Base-by-base conservation (phyloP, 176 grass and related monocot species). In the Pharus latifolius region DNA sequence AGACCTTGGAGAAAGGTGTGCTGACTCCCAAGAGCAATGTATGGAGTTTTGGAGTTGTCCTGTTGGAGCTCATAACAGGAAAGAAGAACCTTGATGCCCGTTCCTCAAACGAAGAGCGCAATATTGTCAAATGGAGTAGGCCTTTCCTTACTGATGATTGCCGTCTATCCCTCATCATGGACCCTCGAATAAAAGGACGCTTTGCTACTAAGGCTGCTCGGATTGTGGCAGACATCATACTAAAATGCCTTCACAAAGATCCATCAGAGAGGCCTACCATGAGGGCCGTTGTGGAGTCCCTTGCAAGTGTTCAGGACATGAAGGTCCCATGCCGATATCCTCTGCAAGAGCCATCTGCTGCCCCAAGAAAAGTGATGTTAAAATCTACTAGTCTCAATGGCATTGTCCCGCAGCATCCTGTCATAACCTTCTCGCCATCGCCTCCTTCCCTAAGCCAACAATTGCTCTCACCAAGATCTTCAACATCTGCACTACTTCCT, bases 1-100 rank as follows among this genome's bases (percentile, higher is more conserved):
- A 99, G 77, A 99, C 96, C 23, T 83, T 99, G 82, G 96, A 91
- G 72, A 99, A 99, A 85, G 90, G 90, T 38, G 63, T 91, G 40
- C 59, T 99, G 63, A 99, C 96, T 64, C 96, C 96, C 6, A 99
- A 99, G 71, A 94, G 90, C 76, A 99, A 99, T 0, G 96, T 99
- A 26, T 99, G 90, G 90, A 91, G 90, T 65, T 99, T 94, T 69
- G 96, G 96, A 40, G 79, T 99, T 49, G 82, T 95, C 56, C 75
- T 99, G n/a, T 84, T 99, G 25, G 96, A 99, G 73, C 67, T 99
- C 81, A 89, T 99, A 52, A 99, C 96, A 4, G 96, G 90, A 54
- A 84, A 82, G 52, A 95, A 78, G 70, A 99, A 99, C 69, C 87
- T 94, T 48, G 90, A 99, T 41, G 28, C n/a, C 2, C 80, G 69